Conservation (phyloP, 176 grass and related monocot genomes). For the Miscanthus lutarioriparius region DNA sequence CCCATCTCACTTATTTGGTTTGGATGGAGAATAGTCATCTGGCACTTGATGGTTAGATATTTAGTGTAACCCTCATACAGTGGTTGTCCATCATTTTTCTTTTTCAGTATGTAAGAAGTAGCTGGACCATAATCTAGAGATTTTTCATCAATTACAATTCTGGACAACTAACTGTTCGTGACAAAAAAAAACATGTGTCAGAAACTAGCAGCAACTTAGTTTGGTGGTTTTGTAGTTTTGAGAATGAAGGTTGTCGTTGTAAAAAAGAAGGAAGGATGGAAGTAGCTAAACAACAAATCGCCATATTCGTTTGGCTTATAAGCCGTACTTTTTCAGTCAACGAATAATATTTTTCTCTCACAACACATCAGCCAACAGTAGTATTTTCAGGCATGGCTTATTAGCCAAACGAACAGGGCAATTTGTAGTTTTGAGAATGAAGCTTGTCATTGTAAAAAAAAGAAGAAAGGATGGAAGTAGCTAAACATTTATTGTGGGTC, state of each 20-base stretch:
- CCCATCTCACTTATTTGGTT: not conserved
- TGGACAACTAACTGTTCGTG: not conserved
- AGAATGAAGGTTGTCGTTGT: not conserved
- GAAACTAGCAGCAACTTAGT: not conserved
- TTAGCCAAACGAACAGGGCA: no score
- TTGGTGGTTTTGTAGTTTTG: not conserved
- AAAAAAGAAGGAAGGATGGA: not conserved
- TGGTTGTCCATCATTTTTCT: not conserved
- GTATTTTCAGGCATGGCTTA: no score
- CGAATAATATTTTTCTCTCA: no score
- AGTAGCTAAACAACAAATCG: slow-evolving; percentile 23
- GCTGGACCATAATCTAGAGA: not conserved
- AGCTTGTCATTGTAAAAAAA: not conserved
- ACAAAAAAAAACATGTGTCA: not conserved
- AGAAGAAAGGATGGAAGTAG: not conserved
- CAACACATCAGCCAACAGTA: no score
- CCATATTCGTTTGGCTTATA: no score
- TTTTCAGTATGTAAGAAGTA: not conserved
- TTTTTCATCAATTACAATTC: not conserved
- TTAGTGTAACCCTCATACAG: not conserved
- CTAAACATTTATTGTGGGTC: slow-evolving; percentile 46
- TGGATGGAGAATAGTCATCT: not conserved
- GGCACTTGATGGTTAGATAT: not conserved
- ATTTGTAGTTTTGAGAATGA: not conserved
- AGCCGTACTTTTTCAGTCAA: no score